Evolutionary conservation across 768 basidiomycete species (phyloP).

Genomic region (Boletus vinaceobasis): DNA sequence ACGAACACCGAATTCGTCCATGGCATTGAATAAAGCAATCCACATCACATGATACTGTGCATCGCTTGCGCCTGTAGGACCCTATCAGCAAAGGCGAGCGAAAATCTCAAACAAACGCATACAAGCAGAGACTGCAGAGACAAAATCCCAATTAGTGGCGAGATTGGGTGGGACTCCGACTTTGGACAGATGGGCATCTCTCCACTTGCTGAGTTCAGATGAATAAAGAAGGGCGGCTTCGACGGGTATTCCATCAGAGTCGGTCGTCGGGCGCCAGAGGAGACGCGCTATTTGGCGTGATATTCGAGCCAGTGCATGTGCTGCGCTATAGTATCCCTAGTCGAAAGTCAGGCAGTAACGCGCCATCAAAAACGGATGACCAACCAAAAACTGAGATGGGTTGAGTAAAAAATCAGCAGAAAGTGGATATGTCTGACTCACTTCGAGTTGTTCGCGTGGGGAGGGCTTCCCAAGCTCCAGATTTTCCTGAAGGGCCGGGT

Average conservation of each 20-base stretch:
- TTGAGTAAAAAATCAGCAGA: conserved; percentile 9
- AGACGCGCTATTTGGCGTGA: conserved; percentile 78
- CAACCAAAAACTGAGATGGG: conserved; percentile 59
- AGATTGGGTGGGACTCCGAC: conserved; percentile 88
- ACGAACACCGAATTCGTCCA: conserved; percentile 81
- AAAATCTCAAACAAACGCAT: conserved; percentile 17
- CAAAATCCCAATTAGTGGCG: conserved; percentile 87
- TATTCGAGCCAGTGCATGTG: conserved; percentile 79
- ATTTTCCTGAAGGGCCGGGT: conserved; percentile 51
- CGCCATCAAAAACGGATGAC: conserved; percentile 23
- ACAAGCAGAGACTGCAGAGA: conserved; percentile 68
- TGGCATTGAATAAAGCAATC: conserved; percentile 76
- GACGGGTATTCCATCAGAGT: conserved; percentile 73
- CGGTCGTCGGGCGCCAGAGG: conserved; percentile 76
- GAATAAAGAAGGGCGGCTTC: conserved; percentile 59
- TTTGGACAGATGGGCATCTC: conserved; percentile 65
- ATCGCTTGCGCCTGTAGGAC: conserved; percentile 64
- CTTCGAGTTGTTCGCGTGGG: conserved; percentile 78
- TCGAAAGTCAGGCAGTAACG: conserved; percentile 6
- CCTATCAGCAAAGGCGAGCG: not conserved
- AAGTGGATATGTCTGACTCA: conserved; percentile 29
- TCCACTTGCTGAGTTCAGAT: conserved; percentile 62
- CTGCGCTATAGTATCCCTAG: conserved; percentile 81
- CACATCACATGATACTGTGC: conserved; percentile 92
- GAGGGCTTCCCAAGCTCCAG: conserved; percentile 53